Percentiles rank a stretch among this genome's conserved stretches.
Conservation (phyloP, 169 alveolate species). For the Blepharisma undulans region DNA sequence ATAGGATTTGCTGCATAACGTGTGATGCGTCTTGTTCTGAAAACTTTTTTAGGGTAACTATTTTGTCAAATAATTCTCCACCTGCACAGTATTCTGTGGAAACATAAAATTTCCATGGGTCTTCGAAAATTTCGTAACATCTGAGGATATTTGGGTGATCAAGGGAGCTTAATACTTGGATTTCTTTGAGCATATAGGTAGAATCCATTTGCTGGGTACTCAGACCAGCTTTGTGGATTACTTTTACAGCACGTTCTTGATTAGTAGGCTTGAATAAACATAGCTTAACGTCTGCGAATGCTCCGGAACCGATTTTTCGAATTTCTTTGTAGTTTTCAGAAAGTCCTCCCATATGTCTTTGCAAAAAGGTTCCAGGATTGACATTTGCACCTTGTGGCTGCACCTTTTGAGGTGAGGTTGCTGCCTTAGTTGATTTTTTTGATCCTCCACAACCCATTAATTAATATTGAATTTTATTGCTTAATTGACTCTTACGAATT, state of each 20-base stretch:
- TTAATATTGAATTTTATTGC: too few relatives aligned
- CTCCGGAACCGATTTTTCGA: slow-evolving; percentile 27
- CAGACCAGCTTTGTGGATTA: slow-evolving; percentile 18
- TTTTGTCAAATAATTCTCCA: slow-evolving; percentile 52
- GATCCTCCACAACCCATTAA: background rate
- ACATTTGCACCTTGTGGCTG: background rate
- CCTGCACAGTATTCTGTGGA: slow-evolving; percentile 53
- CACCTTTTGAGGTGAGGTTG: background rate
- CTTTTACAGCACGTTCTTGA: slow-evolving; percentile 27
- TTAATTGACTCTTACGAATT: too few relatives aligned
- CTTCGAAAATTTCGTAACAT: slow-evolving; percentile 46
- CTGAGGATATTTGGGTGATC: slow-evolving; percentile 54
- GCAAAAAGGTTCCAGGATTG: background rate
- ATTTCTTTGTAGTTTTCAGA: slow-evolving; percentile 7
- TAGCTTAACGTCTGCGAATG: slow-evolving; percentile 29
- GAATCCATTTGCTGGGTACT: slow-evolving; percentile 9
- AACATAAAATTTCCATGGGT: slow-evolving; percentile 42
- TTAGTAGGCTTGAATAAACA: slow-evolving; percentile 18
- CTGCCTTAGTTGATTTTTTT: background rate
- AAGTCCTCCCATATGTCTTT: background rate
- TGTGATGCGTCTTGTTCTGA: slow-evolving; percentile 44
- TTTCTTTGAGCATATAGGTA: slow-evolving; percentile 25
- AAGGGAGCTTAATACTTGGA: background rate
- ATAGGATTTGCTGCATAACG: slow-evolving; percentile 58
- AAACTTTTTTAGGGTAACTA: slow-evolving; percentile 40